Evolutionary conservation across 2,329 filamentous ascomycete genomes (phyloP).

Genomic region (Chaetomium strumarium): DNA sequence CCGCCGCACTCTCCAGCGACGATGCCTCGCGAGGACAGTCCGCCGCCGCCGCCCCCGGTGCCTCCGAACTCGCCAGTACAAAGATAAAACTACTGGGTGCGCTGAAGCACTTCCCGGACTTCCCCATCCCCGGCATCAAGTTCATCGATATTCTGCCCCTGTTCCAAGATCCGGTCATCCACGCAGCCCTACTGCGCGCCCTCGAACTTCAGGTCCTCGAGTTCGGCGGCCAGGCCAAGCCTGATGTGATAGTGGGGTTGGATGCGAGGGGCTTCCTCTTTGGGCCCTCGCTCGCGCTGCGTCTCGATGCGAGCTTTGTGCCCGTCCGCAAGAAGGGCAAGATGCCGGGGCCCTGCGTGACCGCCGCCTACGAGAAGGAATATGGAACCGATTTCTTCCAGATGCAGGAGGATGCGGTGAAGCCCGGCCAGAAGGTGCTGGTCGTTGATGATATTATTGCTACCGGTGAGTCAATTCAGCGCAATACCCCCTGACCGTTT

Average conservation of each 20-base stretch:
- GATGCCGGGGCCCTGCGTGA: constrained; percentile 82
- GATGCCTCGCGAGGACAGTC: constrained; percentile 60
- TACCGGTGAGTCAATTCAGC: constrained; percentile 65
- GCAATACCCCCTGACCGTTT: neutral
- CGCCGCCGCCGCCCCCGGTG: constrained; percentile 54
- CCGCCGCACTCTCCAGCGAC: constrained; percentile 36
- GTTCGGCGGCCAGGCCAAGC: constrained; percentile 45
- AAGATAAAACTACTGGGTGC: constrained; percentile 65
- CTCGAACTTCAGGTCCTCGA: constrained; percentile 76
- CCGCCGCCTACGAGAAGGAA: constrained; percentile 86
- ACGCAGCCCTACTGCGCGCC: constrained; percentile 72
- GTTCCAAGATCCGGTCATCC: constrained; percentile 71
- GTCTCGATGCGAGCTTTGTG: constrained; percentile 78
- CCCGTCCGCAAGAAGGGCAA: constrained; percentile 95
- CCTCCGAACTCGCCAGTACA: constrained; percentile 61
- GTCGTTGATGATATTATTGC: constrained; percentile 98
- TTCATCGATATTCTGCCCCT: constrained; percentile 98
- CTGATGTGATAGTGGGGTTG: constrained; percentile 87
- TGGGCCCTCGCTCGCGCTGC: constrained; percentile 79
- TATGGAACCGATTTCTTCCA: constrained; percentile 95
- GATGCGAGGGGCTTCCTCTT: constrained; percentile 96
- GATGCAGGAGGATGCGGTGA: constrained; percentile 83
- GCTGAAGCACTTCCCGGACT: constrained; percentile 84
- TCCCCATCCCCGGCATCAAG: constrained; percentile 84
- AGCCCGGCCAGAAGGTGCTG: constrained; percentile 80